Evolutionary conservation across 345 rosid genomes (phyloP).

Genomic region (Boechera divaricarpa): DNA sequence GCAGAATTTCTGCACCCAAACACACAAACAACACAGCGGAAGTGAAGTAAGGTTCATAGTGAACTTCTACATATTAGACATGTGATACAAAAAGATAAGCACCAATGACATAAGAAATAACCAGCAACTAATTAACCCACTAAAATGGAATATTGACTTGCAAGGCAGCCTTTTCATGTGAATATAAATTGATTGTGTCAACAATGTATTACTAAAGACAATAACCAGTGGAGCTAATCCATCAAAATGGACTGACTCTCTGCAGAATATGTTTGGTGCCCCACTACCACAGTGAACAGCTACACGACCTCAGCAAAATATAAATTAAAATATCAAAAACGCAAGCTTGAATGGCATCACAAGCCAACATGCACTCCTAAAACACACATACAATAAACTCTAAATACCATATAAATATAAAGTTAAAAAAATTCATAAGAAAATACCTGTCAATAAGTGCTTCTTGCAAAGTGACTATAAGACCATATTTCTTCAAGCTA

Average conservation of each 20-base stretch:
- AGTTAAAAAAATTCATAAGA: slow-evolving; percentile 6
- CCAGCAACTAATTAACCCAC: slow-evolving; percentile 3
- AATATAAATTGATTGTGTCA: slow-evolving; percentile 5
- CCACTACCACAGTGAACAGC: not conserved
- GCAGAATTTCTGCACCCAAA: slow-evolving; percentile 72
- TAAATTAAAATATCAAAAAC: not conserved
- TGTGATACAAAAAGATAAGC: not conserved
- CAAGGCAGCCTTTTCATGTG: slow-evolving; percentile 1
- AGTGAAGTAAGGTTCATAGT: slow-evolving; percentile 5
- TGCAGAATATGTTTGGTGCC: not conserved
- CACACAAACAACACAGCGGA: slow-evolving; percentile 14
- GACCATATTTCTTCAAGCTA: slow-evolving; percentile 81
- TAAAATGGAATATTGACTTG: not conserved
- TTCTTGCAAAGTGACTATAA: slow-evolving; percentile 65
- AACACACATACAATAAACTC: slow-evolving; percentile 6
- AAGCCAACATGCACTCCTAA: slow-evolving; percentile 2
- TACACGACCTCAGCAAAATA: slow-evolving; percentile 8
- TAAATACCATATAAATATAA: slow-evolving; percentile 3
- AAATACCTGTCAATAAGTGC: slow-evolving; percentile 79
- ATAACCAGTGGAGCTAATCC: not conserved
- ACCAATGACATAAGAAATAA: slow-evolving; percentile 7
- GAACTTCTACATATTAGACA: slow-evolving; percentile 14
- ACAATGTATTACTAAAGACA: slow-evolving; percentile 5
- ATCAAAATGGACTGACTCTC: not conserved
- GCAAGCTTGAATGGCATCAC: not conserved